Evolutionary conservation across 768 basidiomycete genomes (phyloP).

Genomic region (Gloeostereum incarnatum): DNA sequence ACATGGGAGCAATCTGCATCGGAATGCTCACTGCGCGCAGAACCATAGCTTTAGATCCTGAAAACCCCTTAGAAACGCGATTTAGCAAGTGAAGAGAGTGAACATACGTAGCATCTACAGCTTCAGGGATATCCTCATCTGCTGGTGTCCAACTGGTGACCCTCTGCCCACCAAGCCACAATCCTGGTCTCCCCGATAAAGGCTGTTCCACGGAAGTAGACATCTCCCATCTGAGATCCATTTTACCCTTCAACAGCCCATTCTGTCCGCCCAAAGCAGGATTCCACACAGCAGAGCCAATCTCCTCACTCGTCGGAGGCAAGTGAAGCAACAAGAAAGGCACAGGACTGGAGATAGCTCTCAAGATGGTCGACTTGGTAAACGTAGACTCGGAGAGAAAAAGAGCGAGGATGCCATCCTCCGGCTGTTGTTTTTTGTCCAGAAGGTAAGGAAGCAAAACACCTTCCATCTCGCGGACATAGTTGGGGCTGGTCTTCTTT

Average conservation of each 20-base stretch:
- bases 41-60: too few species aligned
- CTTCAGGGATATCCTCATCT: too few species aligned
- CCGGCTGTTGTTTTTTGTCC: conserved; percentile 8
- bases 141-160: conserved; percentile 28
- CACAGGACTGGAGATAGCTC: conserved; percentile 64
- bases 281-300: conserved; percentile 61
- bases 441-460: conserved; percentile 55
- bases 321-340: conserved; percentile 78
- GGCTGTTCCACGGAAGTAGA: conserved; percentile 6
- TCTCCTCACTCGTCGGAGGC: conserved; percentile 2
- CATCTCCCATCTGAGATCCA: conserved; percentile 66
- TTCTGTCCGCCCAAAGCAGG: conserved; percentile 44
- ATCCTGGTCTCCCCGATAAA: conserved; percentile 27
- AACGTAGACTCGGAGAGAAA: conserved; percentile 78
- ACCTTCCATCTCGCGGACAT: conserved; percentile 88
- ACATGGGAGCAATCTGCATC: too few species aligned
- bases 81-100: too few species aligned
- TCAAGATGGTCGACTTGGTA: conserved; percentile 57
- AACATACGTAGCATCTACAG: too few species aligned
- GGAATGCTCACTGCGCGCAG: too few species aligned
- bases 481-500: conserved; percentile 69
- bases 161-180: conserved; percentile 32
- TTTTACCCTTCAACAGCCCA: conserved; percentile 48
- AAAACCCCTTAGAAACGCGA: too few species aligned
- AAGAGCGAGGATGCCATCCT: conserved; percentile 48